A percentile compares a stretch with the other conserved stretches of the same genome.
Conservation (phyloP, 345 rosid species). For the Stellera chamaejasme region DNA sequence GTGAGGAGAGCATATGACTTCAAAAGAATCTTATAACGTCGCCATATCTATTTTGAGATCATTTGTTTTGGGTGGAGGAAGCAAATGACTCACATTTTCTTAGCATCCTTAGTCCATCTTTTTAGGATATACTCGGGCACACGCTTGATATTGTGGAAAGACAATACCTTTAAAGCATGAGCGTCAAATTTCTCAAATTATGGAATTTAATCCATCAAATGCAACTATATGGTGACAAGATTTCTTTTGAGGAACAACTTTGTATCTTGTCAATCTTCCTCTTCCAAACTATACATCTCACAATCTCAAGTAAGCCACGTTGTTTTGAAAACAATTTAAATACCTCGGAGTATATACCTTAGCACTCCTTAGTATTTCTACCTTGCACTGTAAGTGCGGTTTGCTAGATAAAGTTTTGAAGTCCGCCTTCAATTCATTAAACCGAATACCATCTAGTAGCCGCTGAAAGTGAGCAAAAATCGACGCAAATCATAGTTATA, state of each 20-base stretch:
- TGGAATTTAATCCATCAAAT: conserved; percentile 25
- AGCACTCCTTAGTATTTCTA: conserved; percentile 23
- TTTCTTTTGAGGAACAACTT: conserved; percentile 17
- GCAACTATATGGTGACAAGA: conserved; percentile 18
- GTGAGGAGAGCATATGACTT: background rate
- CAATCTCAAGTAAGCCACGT: conserved; percentile 18
- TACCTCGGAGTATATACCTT: conserved; percentile 22
- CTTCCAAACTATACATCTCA: conserved; percentile 3
- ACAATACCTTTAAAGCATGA: conserved; percentile 27
- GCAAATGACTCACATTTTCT: too few species aligned
- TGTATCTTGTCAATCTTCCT: conserved; percentile 16
- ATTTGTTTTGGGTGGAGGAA: too few species aligned
- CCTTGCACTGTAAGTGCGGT: conserved; percentile 26
- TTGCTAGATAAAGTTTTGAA: conserved; percentile 19
- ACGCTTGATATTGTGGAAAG: too few species aligned
- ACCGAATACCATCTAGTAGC: conserved; percentile 19
- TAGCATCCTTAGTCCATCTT: too few species aligned
- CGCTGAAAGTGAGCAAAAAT: conserved; percentile 21
- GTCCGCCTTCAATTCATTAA: conserved; percentile 20
- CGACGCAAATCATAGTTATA: background rate
- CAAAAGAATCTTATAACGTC: too few species aligned
- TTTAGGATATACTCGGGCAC: too few species aligned
- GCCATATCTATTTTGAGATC: too few species aligned
- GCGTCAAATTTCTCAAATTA: conserved; percentile 2
- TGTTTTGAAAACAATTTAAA: conserved; percentile 11